Evolutionary conservation across 1,284 basidiomycete species (phyloP).

Genomic region (Ceratobasidium sp.): DNA sequence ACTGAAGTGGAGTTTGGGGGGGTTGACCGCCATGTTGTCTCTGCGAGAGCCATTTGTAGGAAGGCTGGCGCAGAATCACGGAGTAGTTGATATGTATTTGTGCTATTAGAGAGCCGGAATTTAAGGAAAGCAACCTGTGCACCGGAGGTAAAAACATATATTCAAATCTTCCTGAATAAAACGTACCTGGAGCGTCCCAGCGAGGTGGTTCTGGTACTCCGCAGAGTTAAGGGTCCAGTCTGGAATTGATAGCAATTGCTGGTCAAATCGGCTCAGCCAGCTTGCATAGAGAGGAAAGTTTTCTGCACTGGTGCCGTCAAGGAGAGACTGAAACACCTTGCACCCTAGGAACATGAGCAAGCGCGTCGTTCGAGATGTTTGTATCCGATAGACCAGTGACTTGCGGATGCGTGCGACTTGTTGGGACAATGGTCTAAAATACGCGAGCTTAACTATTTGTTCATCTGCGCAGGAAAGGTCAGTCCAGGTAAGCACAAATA

Average conservation of each 20-base stretch:
- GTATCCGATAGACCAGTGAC: background rate
- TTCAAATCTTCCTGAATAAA: background rate
- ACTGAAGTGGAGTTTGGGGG: background rate
- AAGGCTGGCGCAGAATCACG: background rate
- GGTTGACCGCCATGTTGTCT: background rate
- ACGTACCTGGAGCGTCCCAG: constrained; percentile 13
- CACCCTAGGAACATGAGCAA: background rate
- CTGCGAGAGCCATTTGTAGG: background rate
- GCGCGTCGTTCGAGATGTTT: background rate
- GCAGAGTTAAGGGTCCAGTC: background rate
- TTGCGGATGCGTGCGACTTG: background rate
- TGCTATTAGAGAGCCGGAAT: background rate
- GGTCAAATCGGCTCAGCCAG: constrained; percentile 12
- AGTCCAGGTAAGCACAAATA: no score
- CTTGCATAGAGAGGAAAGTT: background rate
- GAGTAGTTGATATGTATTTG: background rate
- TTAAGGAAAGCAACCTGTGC: constrained; percentile 16
- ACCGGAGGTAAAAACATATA: background rate
- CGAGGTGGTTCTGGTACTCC: background rate
- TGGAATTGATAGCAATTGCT: background rate
- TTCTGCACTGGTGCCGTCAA: background rate
- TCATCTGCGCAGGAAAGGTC: background rate
- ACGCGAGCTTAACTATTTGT: background rate
- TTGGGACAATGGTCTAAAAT: background rate
- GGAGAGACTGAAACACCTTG: background rate